Base-by-base conservation (phyloP, 805 yeast genomes). In the Hanseniaspora clermontiae region DNA sequence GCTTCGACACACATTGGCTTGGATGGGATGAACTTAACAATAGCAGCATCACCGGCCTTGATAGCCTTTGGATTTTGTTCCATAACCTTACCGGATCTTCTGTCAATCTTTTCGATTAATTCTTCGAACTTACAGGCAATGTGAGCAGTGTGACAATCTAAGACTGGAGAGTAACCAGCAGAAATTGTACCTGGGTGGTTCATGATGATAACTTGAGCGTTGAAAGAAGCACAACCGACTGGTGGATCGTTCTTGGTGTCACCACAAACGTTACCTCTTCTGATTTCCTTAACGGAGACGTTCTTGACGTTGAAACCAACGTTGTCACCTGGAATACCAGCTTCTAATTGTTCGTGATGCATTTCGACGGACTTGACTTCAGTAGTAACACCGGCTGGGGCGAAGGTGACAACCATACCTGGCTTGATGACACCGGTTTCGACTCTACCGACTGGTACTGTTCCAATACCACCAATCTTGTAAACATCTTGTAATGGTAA, bases 1-100 rank as follows among this genome's bases (percentile, higher is more conserved):
- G 91, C 80, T 78, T 91, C 96, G 65, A 90, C 95, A 76, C 96
- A 90, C 79, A 91, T 81, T 69, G 95, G 90, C 81, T 86, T 89
- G 68, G 86, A 73, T 67, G 91, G 85, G 68, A 88, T 82, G 78
- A 90, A 80, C 71, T 82, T 83, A 65, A 93, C 96, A 71, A 88
- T 84, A 66, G 95, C 91, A 77, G 95, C 89, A 78, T 90, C 96
- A 74, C 96, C 95, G 70, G 95, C 84, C 80, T 89, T 89, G 76
- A 95, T 81, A 79, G 83, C 87, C 73, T 91, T 90, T 69, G 96
- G 96, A 68, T 78, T 75, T 70, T 84, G 90, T 81, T 88, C 95
- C 70, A 83, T 74, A 72, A 79, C 77, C 85, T 91, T 87, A 78
- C 95, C 95, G 69, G 96, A 83, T 76, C 90, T 83, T 78, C 90